These are phyloP conservation scores for Parascedosporium putredinis DNA, from an alignment of 2,329 filamentous ascomycete genomes.

Conservation along the genomic window DNA sequence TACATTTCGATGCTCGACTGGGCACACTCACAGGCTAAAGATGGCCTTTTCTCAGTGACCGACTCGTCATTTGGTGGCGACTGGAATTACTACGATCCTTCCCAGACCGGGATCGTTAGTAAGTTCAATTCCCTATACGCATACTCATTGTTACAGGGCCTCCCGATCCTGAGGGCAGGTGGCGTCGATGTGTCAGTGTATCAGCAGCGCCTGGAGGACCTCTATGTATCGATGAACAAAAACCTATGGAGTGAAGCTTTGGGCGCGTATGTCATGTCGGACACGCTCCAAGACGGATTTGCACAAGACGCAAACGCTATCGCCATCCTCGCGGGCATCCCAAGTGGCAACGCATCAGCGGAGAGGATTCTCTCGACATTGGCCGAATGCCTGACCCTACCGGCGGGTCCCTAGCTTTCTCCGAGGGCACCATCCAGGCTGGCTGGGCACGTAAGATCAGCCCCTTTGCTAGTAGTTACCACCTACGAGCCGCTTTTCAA, in stretches of 20 bases:
- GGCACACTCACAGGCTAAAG: conserved; percentile 19
- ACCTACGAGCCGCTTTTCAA: conserved; percentile 19
- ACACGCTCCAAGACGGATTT: conserved; percentile 13
- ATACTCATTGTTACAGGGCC: conserved; percentile 19
- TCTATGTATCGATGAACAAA: conserved; percentile 17
- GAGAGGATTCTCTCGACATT: too few relatives aligned
- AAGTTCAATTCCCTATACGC: conserved; percentile 24
- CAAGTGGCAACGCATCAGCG: too few relatives aligned
- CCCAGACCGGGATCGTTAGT: conserved; percentile 18
- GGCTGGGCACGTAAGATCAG: conserved; percentile 16
- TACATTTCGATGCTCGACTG: conserved; percentile 23
- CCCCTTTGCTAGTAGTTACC: conserved; percentile 20
- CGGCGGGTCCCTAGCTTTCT: conserved; percentile 17
- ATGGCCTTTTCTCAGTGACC: conserved; percentile 18
- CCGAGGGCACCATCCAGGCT: not conserved
- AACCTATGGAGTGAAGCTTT: conserved; percentile 17
- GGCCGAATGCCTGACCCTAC: too few relatives aligned
- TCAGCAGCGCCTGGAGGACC: conserved; percentile 14
- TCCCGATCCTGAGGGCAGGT: conserved; percentile 14
- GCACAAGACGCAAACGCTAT: conserved; percentile 22
- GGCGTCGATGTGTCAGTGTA: conserved; percentile 15
- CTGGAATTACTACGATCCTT: conserved; percentile 24
- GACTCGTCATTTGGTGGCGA: conserved; percentile 20
- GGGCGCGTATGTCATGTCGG: conserved; percentile 17
- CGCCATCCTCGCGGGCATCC: conserved; percentile 21